Percentiles rank a stretch among this genome's conserved stretches.
These are phyloP conservation scores for Ulmus americana DNA, from an alignment of 331 rosid genomes.

Conservation along the genomic window DNA sequence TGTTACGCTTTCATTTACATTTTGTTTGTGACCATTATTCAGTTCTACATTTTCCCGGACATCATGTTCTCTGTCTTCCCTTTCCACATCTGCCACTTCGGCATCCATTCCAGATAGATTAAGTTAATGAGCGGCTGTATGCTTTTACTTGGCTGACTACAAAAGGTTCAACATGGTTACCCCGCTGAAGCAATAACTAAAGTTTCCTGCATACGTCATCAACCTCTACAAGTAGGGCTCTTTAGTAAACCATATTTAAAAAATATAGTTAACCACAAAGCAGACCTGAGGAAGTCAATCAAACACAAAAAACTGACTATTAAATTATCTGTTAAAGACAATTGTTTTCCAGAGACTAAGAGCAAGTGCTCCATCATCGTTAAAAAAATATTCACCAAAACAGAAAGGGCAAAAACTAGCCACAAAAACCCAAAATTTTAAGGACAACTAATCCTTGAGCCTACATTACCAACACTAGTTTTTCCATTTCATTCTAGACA, in stretches of 20 bases:
- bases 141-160: slow-evolving; percentile 29
- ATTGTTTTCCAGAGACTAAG: neutral
- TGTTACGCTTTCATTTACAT: slow-evolving; percentile 20
- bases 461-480: neutral
- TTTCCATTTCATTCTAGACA: neutral
- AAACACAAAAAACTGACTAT: neutral
- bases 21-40: slow-evolving; percentile 25
- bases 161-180: slow-evolving; percentile 17
- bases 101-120: slow-evolving; percentile 37
- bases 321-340: neutral
- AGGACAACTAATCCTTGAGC: too few species aligned
- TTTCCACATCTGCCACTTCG: slow-evolving; percentile 37
- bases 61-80: slow-evolving; percentile 30
- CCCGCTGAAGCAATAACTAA: neutral
- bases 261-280: neutral
- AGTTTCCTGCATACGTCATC: slow-evolving; percentile 2
- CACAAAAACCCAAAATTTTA: neutral
- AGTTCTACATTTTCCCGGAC: slow-evolving; percentile 28
- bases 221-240: slow-evolving; percentile 1
- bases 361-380: neutral
- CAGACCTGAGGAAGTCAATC: neutral
- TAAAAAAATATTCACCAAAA: neutral
- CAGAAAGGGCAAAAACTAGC: slow-evolving; percentile 2
- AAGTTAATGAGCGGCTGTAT: slow-evolving; percentile 11
- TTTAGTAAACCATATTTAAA: neutral